Conservation (phyloP, 768 basidiomycete species). For the Russula emetica region DNA sequence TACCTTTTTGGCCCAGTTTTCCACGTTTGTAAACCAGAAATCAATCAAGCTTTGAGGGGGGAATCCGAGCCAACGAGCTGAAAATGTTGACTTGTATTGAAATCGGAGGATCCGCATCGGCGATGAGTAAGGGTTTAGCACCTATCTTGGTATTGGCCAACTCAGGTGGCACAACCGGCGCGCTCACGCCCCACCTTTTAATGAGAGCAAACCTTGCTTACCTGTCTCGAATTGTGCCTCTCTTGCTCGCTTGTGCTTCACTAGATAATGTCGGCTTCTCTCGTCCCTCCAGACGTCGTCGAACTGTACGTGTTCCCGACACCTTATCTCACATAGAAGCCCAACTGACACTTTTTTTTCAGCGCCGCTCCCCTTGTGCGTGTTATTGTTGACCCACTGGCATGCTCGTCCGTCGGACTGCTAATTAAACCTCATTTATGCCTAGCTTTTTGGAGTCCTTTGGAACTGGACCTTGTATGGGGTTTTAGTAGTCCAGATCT, state of each 20-base stretch:
- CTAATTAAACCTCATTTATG: neutral
- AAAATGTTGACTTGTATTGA: neutral
- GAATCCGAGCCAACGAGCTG: neutral
- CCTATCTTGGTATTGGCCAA: neutral
- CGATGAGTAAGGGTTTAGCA: neutral
- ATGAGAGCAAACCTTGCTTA: neutral
- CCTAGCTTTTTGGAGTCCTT: conserved; percentile 13
- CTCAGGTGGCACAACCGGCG: neutral
- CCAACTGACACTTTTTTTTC: neutral
- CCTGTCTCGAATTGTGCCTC: neutral
- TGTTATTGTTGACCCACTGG: neutral
- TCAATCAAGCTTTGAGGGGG: neutral
- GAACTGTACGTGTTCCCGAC: conserved; percentile 5
- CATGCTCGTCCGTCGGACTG: too few relatives aligned
- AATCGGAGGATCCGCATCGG: neutral
- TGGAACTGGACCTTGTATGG: conserved; percentile 22
- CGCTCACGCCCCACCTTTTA: neutral
- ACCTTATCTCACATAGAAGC: neutral
- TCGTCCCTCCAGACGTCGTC: neutral
- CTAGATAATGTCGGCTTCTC: conserved; percentile 4
- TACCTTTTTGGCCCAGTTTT: neutral
- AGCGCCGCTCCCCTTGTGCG: conserved; percentile 17
- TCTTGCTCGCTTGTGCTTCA: neutral
- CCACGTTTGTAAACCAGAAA: neutral
- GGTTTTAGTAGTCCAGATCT: conserved; percentile 9